Percentiles rank a stretch among this genome's conserved stretches.
phyloP scores from a whole-genome alignment of 768 basidiomycete species.

The Porphyrellus cyaneotinctus region DNA sequence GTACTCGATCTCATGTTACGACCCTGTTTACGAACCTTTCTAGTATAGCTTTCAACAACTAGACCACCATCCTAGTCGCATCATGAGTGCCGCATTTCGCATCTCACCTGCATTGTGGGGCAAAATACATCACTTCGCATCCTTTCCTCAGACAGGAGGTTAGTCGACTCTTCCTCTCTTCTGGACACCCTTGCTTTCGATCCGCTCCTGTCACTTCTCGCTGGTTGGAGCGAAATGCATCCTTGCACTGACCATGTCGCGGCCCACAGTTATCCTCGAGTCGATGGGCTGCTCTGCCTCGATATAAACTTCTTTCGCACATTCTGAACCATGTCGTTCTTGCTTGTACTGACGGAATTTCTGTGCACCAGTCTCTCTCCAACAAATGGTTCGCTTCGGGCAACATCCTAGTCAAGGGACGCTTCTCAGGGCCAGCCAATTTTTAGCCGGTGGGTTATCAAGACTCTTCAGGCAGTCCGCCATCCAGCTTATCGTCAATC shows the following conservation, averaged over 20 bases:
- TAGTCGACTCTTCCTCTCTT: constrained; percentile 19
- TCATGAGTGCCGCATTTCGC: constrained; percentile 50
- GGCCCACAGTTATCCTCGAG: neutral
- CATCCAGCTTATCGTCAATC: neutral
- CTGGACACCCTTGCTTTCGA: neutral
- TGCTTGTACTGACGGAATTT: constrained; percentile 7
- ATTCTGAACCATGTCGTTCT: neutral
- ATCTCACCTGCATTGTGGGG: constrained; percentile 83
- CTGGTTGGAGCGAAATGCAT: neutral
- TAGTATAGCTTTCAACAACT: neutral
- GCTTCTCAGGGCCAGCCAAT: constrained; percentile 86
- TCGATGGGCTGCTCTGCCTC: neutral
- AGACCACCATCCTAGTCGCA: neutral
- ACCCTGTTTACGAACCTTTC: neutral
- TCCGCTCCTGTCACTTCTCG: neutral
- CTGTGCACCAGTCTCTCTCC: constrained; percentile 71
- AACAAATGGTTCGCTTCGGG: constrained; percentile 98
- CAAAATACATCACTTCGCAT: constrained; percentile 85
- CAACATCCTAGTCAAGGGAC: constrained; percentile 96
- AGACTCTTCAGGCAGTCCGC: neutral
- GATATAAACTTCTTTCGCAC: neutral
- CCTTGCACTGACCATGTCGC: too few relatives aligned
- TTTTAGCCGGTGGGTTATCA: constrained; percentile 60
- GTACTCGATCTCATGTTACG: neutral
- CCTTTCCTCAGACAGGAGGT: constrained; percentile 92